Evolutionary conservation across 2,329 filamentous ascomycete genomes (phyloP), one percentile per base, ranked within the genome.

Genomic region (Xylariaceae sp.): DNA sequence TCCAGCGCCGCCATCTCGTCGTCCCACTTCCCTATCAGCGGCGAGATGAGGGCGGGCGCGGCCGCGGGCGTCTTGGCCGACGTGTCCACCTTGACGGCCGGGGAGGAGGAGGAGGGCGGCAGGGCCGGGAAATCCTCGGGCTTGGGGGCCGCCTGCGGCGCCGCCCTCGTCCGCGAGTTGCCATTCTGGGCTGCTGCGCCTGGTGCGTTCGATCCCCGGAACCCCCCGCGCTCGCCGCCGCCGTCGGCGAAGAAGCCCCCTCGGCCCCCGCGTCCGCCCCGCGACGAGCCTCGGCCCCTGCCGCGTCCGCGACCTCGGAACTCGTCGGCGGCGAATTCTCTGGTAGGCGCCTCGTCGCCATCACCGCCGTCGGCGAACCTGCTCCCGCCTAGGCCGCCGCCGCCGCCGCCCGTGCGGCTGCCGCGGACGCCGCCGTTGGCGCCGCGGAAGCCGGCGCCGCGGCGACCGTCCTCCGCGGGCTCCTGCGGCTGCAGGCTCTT

Each of bases 1-100:
- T 73, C 68, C 10, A 68, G 54, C 5, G 61, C 67, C 31, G 69
- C 69, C 62, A 77, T 70, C 55, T 77, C 73, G 22, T 77, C 73
- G 32, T 70, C 73, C 73, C 73, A 77, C 35, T 68, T 64, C 7
- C 65, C 63, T 13, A 64, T 47, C 1, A 57, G 57, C 6, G 62
- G 56, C 5, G 62, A 60, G n/a, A 43, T 47, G 2, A 58, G 27
- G 12, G 32, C 34, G 1, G 61, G 50, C 35, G 57, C 52, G n/a
- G 56, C 40, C 15, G 44, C 29, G 17, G 50, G 28, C n/a, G 39
- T 31, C 10, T 44, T 41, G 5, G 41, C 32, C n/a, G 34, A 15
- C 12, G 42, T 42, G 30, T 32, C 35, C 27, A 26, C n/a, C 7
- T 7, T 13, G 24, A n/a, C 15, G 7, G 43, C 36, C n/a, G 55